Conservation (phyloP, 2,329 filamentous ascomycete species). For the Rutstroemia sp. region DNA sequence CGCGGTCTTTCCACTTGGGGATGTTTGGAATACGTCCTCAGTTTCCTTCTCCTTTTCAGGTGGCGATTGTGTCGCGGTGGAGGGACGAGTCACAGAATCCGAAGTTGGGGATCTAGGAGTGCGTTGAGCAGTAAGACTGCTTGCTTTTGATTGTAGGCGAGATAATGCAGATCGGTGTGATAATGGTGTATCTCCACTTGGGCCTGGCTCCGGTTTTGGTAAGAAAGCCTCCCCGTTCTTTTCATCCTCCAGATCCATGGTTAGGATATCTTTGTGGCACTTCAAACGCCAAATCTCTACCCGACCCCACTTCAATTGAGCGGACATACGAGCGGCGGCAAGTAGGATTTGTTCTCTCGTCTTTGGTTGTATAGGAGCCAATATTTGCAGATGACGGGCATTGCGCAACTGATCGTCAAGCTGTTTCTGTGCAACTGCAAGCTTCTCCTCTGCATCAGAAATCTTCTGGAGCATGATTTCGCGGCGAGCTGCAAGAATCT, state of each 20-base stretch:
- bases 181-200: slow-evolving; percentile 14
- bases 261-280: slow-evolving; percentile 83
- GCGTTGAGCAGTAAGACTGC: slow-evolving; percentile 30
- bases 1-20: slow-evolving; percentile 35
- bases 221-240: slow-evolving; percentile 18
- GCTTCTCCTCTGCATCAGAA: slow-evolving; percentile 70
- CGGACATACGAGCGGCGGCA: slow-evolving; percentile 75
- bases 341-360: slow-evolving; percentile 80
- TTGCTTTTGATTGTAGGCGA: slow-evolving; percentile 32
- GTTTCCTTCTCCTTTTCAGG: slow-evolving; percentile 33
- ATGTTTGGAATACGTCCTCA: slow-evolving; percentile 43
- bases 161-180: slow-evolving; percentile 28
- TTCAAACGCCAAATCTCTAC: slow-evolving; percentile 89
- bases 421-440: slow-evolving; percentile 65
- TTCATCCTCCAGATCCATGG: slow-evolving; percentile 81
- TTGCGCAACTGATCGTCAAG: slow-evolving; percentile 81
- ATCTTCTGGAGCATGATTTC: slow-evolving; percentile 82
- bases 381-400: slow-evolving; percentile 78
- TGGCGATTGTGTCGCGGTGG: slow-evolving; percentile 18
- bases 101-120: slow-evolving; percentile 33
- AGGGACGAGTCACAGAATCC: slow-evolving; percentile 29
- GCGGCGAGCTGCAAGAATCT: slow-evolving; percentile 75
- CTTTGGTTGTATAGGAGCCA: slow-evolving; percentile 87
- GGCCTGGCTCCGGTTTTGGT: slow-evolving; percentile 9
- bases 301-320: slow-evolving; percentile 87